phyloP scores from a whole-genome alignment of 1,284 basidiomycete genomes.

The Lentinus polychrous region DNA sequence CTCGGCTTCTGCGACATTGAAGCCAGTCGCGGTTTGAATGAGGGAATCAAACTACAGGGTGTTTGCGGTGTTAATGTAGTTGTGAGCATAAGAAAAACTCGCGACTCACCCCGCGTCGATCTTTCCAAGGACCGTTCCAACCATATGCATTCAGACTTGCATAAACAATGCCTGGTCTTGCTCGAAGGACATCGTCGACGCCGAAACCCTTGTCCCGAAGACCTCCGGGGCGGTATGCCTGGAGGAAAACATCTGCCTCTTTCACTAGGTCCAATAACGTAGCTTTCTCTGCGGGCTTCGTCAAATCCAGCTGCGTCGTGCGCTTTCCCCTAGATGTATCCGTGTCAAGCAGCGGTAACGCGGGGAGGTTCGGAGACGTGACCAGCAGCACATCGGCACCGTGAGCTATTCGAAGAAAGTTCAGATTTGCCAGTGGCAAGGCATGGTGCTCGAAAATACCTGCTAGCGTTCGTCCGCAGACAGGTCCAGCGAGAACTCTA shows the following conservation, averaged over 20 bases:
- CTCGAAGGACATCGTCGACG: constrained; percentile 29
- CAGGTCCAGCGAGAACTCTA: constrained; percentile 52
- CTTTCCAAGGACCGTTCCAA: constrained; percentile 54
- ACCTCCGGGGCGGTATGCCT: constrained; percentile 55
- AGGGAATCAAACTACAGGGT: constrained; percentile 61
- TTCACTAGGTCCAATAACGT: constrained; percentile 33
- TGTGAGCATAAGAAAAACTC: not conserved
- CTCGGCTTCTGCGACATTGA: constrained; percentile 51
- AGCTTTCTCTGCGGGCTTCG: constrained; percentile 22
- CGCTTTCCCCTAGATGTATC: constrained; percentile 65
- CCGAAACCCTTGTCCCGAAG: constrained; percentile 48
- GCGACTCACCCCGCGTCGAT: constrained; percentile 42
- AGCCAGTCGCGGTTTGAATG: constrained; percentile 59
- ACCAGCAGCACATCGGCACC: constrained; percentile 57
- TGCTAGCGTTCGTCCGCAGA: constrained; percentile 49
- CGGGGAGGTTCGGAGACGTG: constrained; percentile 50
- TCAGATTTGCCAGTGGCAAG: constrained; percentile 3
- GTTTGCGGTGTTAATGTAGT: not conserved
- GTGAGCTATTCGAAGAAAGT: constrained; percentile 36
- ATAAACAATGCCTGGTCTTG: constrained; percentile 48
- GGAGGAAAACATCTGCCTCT: constrained; percentile 56
- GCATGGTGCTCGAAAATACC: constrained; percentile 27
- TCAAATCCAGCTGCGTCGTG: constrained; percentile 55
- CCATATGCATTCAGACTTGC: constrained; percentile 57
- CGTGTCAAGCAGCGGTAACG: constrained; percentile 45